Conservation (phyloP, 495 filamentous ascomycete species). For the Neurospora cerealis region DNA sequence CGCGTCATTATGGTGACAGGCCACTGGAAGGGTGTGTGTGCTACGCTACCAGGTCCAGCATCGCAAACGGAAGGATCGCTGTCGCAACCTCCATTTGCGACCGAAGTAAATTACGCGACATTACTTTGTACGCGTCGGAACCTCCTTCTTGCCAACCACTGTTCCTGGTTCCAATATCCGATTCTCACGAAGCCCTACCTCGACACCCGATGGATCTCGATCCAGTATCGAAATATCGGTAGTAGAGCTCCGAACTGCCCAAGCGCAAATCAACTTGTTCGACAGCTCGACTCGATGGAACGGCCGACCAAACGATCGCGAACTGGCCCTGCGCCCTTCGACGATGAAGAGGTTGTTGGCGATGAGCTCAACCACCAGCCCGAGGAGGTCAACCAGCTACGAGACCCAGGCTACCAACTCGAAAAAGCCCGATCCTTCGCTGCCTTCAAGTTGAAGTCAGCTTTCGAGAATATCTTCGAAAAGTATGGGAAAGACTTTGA, state of each 20-base stretch:
- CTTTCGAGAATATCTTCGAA: slow-evolving; percentile 77
- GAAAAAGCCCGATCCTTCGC: slow-evolving; percentile 50
- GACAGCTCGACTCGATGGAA: slow-evolving; percentile 37
- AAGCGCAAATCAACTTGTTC: not conserved
- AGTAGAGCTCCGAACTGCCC: not conserved
- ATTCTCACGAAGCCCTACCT: not conserved
- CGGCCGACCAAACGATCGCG: slow-evolving; percentile 48
- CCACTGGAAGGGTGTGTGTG: not conserved
- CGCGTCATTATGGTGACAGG: not conserved
- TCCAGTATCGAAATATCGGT: not conserved
- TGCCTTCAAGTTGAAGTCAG: slow-evolving; percentile 58
- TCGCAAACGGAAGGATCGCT: not conserved
- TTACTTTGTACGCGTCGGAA: not conserved
- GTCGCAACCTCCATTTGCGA: not conserved
- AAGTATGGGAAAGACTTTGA: slow-evolving; percentile 81
- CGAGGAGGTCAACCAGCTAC: slow-evolving; percentile 31
- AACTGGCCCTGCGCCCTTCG: slow-evolving; percentile 28
- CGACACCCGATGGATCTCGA: not conserved
- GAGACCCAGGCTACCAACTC: slow-evolving; percentile 42
- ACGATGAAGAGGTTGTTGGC: slow-evolving; percentile 29
- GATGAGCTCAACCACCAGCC: slow-evolving; percentile 34
- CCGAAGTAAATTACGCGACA: not conserved
- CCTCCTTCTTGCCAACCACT: not conserved
- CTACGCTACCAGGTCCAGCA: not conserved
- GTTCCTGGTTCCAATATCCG: not conserved